These are phyloP conservation scores for Fragaria iinumae DNA, from an alignment of 306 rosid species.

Conservation along the genomic window DNA sequence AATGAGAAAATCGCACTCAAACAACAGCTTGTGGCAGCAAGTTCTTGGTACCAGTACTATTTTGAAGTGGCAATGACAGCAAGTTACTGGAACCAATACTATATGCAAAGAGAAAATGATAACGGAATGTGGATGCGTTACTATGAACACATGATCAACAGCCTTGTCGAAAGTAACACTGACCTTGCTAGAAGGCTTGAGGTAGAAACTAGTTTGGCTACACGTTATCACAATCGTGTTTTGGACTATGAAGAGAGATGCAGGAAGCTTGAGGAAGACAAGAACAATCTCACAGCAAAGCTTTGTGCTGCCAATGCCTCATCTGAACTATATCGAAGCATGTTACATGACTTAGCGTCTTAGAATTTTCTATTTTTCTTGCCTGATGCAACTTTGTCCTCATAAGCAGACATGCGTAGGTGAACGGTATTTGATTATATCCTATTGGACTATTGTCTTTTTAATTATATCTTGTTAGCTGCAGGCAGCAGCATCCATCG, in stretches of 20 bases:
- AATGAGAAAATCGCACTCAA: background rate
- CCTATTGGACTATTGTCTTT: background rate
- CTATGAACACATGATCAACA: background rate
- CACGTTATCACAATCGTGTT: background rate
- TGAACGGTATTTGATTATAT: too few relatives aligned
- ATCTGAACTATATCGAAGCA: conserved; percentile 12
- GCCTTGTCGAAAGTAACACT: background rate
- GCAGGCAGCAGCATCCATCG: too few relatives aligned
- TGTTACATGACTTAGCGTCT: background rate
- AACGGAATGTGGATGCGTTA: background rate
- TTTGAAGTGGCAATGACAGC: background rate
- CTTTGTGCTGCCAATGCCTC: conserved; percentile 6
- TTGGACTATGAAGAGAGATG: background rate
- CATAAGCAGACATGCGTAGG: background rate
- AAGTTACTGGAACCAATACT: background rate
- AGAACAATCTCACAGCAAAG: background rate
- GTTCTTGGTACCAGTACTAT: background rate
- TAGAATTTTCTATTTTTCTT: background rate
- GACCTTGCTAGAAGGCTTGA: background rate
- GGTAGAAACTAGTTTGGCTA: background rate
- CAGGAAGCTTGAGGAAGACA: background rate
- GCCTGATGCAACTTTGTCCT: background rate
- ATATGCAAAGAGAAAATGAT: background rate
- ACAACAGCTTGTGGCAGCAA: background rate
- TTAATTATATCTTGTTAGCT: background rate